phyloP scores from a whole-genome alignment of 2,329 filamentous ascomycete species.

The Talaromyces sp. region DNA sequence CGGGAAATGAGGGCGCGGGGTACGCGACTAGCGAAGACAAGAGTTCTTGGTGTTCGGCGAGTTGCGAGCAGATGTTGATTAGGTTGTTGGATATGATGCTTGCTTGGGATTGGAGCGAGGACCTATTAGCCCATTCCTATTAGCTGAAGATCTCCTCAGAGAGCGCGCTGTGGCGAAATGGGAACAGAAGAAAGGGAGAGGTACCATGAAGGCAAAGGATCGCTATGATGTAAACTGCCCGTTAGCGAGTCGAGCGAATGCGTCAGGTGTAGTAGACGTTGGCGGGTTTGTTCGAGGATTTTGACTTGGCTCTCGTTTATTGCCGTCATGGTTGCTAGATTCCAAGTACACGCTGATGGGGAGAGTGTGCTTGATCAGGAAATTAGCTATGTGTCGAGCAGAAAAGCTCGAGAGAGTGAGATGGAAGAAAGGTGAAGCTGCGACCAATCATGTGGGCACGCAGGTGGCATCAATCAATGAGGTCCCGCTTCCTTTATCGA shows the following conservation, averaged over 20 bases:
- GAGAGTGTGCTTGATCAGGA: neutral
- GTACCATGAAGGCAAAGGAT: slow-evolving; percentile 68
- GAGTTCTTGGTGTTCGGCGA: slow-evolving; percentile 64
- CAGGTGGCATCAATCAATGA: neutral
- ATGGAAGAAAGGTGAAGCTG: neutral
- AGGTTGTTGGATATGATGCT: slow-evolving; percentile 71
- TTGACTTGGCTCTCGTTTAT: slow-evolving; percentile 51
- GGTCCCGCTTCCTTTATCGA: neutral
- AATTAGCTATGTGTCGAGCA: neutral
- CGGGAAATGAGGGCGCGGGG: slow-evolving; percentile 73
- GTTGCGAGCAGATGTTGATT: slow-evolving; percentile 62
- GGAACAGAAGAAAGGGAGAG: slow-evolving; percentile 22
- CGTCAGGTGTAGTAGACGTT: slow-evolving; percentile 66
- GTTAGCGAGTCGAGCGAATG: slow-evolving; percentile 66
- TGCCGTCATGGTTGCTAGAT: slow-evolving; percentile 34
- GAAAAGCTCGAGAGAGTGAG: neutral
- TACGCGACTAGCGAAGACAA: slow-evolving; percentile 71
- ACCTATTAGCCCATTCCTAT: slow-evolving; percentile 44
- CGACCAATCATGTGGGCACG: slow-evolving; percentile 19
- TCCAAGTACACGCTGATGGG: too few relatives aligned
- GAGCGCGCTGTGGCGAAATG: too few relatives aligned
- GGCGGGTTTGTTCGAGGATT: slow-evolving; percentile 68
- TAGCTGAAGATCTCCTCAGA: neutral
- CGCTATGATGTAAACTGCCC: slow-evolving; percentile 59
- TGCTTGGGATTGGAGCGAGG: slow-evolving; percentile 69